Base-by-base conservation (phyloP, 1,139 yeast species). In the Pichia sp. region DNA sequence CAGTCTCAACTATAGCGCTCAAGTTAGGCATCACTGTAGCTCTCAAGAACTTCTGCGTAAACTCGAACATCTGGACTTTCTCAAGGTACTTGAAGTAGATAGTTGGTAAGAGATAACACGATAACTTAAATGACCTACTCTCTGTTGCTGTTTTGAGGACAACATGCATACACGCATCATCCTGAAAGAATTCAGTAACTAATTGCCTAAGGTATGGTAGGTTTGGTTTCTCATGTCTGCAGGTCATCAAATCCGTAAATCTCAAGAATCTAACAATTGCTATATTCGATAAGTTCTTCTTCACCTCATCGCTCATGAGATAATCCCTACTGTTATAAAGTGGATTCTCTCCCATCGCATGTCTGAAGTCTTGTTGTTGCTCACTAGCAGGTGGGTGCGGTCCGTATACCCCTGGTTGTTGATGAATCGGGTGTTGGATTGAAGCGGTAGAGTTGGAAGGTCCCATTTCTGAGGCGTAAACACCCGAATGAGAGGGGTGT, bases 1-100 rank as follows among this genome's bases (percentile, higher is more conserved):
- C 68, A 21, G 80, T 71, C 30, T 72, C 77, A 32, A 85, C 64
- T 39, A 77, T 69, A 1, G 81, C 74, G 9, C 77, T 68, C 1
- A 87, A 87, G 47, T 74, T 74, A 30, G 77, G 72, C 52, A 81
- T 61, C 3, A 78, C 77, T 50, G 77, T 83, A 33, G 81, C 81
- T 42, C 76, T 69, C 24, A 83, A 58, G 34, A 82, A 76, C 14
- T 82, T 81, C 7, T 84, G 69, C 6, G 70, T 61, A 4, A 83
- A 55, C 37, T 74, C 77, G 40, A 81, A 69, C 32, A 73, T 64
- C 6, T 64, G 59, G 3, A 81, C 72, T 11, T 79, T 75, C n/a
- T 72, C 63, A 42, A 81, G 72, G 36, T 81, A 60, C 11, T 42
- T 41, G 11, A 20, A 27, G 13, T 31, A 34, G 11, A 44, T 11